Conservation (phyloP, 164 flowering plant genomes). For the Liriodendron chinense region DNA sequence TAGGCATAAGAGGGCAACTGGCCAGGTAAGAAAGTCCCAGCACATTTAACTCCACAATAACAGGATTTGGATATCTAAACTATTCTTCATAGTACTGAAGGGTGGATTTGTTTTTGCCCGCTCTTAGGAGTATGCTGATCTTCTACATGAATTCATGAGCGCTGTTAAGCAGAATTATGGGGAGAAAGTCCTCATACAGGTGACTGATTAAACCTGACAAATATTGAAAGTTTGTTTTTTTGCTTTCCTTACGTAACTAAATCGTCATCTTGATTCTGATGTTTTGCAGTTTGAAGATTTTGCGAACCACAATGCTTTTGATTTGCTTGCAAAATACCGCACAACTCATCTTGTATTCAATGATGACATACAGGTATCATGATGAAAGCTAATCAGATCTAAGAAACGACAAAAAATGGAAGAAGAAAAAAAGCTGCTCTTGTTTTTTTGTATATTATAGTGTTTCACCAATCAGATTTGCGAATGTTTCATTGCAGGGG, state of each 20-base stretch:
- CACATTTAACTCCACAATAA: neutral
- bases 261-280: slow-evolving; percentile 26
- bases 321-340: slow-evolving; percentile 63
- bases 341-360: slow-evolving; percentile 82
- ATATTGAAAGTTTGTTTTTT: slow-evolving; percentile 8
- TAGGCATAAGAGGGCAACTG: slow-evolving; percentile 71
- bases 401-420: no score
- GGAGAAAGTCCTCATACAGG: slow-evolving; percentile 89
- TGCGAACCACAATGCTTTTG: slow-evolving; percentile 91
- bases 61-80: neutral
- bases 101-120: neutral
- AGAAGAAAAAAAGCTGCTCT: slow-evolving; percentile 38
- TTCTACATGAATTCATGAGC: slow-evolving; percentile 78
- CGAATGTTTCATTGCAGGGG: neutral
- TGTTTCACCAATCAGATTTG: neutral
- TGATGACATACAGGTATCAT: slow-evolving; percentile 90
- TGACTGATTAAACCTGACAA: slow-evolving; percentile 14
- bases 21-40: slow-evolving; percentile 41
- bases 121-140: slow-evolving; percentile 68
- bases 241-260: slow-evolving; percentile 10
- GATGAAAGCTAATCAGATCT: no score
- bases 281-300: slow-evolving; percentile 90
- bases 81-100: slow-evolving; percentile 10
- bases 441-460: slow-evolving; percentile 11
- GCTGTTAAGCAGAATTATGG: slow-evolving; percentile 90